These are phyloP conservation scores for Oryza coarctata DNA, from an alignment of 176 grass and related monocot genomes.

Conservation along the genomic window DNA sequence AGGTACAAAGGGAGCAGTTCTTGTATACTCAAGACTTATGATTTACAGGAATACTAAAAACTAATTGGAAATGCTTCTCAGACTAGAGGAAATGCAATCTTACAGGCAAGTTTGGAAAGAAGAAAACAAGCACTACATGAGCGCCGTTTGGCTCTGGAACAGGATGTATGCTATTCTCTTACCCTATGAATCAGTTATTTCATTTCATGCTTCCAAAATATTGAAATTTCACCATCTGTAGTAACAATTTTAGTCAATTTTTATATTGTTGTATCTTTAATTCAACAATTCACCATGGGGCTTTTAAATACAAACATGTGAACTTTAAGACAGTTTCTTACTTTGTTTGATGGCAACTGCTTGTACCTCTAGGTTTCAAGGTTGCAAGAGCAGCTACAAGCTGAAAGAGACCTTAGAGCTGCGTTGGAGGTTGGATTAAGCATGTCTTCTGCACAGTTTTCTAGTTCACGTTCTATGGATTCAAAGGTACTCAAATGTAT, in stretches of 20 bases:
- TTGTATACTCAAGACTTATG: conserved; percentile 19
- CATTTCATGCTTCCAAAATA: conserved; percentile 20
- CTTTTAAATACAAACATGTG: neutral
- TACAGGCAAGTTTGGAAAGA: conserved; percentile 98
- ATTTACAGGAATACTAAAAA: conserved; percentile 27
- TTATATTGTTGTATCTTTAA: neutral
- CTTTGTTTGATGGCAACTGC: conserved; percentile 28
- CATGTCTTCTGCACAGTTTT: conserved; percentile 91
- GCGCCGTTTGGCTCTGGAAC: conserved; percentile 88
- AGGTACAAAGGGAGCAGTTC: conserved; percentile 52
- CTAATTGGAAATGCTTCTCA: conserved; percentile 58
- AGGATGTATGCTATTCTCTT: conserved; percentile 75
- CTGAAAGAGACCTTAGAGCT: conserved; percentile 97
- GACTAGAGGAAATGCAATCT: conserved; percentile 98
- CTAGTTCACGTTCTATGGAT: conserved; percentile 71
- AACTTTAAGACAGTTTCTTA: neutral
- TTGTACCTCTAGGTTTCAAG: conserved; percentile 74
- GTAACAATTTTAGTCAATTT: neutral
- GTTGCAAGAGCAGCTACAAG: conserved; percentile 95
- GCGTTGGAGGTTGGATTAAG: conserved; percentile 96
- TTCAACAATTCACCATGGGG: neutral
- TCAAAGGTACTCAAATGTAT: conserved; percentile 64
- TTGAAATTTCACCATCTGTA: conserved; percentile 14
- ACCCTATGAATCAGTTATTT: conserved; percentile 24
- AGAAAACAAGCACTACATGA: conserved; percentile 99